phyloP scores from a whole-genome alignment of 1,139 yeast genomes.

The Debaryomyces nepalensis region DNA sequence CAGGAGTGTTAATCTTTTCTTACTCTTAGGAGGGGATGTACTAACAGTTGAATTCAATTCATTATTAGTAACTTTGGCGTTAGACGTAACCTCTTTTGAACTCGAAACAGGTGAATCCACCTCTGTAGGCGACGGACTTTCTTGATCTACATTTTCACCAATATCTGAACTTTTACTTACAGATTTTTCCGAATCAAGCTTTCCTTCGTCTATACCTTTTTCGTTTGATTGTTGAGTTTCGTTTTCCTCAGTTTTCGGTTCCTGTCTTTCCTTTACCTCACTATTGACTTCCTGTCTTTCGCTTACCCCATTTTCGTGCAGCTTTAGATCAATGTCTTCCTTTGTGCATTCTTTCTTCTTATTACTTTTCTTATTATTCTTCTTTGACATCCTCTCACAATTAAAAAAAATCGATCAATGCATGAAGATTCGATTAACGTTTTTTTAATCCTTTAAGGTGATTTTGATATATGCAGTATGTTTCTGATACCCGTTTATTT shows the following conservation, averaged over 20 bases:
- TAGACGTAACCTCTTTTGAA: background rate
- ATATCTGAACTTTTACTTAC: too few relatives aligned
- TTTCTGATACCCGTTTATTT: background rate
- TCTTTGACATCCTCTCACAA: conserved; percentile 8
- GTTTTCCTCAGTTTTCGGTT: background rate
- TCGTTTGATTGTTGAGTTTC: background rate
- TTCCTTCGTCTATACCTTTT: background rate
- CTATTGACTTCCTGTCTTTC: background rate
- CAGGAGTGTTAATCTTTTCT: conserved; percentile 68
- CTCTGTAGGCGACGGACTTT: too few relatives aligned
- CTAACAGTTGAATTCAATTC: background rate
- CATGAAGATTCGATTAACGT: background rate
- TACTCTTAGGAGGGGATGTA: conserved; percentile 15
- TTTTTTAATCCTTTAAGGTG: conserved; percentile 5
- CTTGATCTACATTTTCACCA: too few relatives aligned
- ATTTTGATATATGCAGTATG: conserved; percentile 4
- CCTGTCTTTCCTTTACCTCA: background rate
- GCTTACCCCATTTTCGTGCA: background rate
- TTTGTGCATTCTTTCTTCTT: background rate
- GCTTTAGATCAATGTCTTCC: background rate
- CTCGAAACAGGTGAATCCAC: background rate
- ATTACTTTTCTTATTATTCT: conserved; percentile 10
- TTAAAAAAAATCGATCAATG: background rate
- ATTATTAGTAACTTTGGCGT: background rate
- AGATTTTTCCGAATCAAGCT: background rate